phyloP scores from a whole-genome alignment of 2,329 filamentous ascomycete species.

The Hypoxylon sp. region DNA sequence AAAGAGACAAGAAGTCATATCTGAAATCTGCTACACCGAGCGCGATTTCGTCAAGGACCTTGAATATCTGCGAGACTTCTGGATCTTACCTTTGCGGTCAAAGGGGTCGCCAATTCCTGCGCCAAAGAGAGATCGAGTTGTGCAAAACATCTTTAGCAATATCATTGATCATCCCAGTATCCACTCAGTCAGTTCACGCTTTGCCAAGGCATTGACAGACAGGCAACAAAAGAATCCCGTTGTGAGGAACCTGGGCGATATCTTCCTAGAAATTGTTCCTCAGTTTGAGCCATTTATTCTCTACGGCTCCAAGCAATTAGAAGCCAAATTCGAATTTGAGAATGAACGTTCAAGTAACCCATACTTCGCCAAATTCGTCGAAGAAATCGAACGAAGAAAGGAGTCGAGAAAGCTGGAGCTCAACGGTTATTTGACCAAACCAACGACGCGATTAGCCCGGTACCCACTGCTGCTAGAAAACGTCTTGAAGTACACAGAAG shows the following conservation, averaged over 20 bases:
- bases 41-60: constrained; percentile 98
- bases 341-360: constrained; percentile 90
- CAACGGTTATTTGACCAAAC: constrained; percentile 97
- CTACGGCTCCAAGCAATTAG: constrained; percentile 94
- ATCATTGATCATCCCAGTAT: constrained; percentile 85
- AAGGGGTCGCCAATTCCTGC: constrained; percentile 88
- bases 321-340: constrained; percentile 98
- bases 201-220: constrained; percentile 87
- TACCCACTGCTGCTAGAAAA: constrained; percentile 93
- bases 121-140: constrained; percentile 86
- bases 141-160: constrained; percentile 94
- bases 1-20: constrained; percentile 98
- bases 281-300: constrained; percentile 95
- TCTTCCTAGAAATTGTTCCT: constrained; percentile 91
- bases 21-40: constrained; percentile 98
- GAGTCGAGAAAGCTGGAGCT: constrained; percentile 96
- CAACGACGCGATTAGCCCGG: constrained; percentile 91
- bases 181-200: constrained; percentile 86
- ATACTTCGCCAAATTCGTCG: constrained; percentile 88
- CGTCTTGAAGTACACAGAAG: constrained; percentile 89
- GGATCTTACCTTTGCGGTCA: constrained; percentile 90
- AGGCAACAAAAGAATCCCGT: constrained; percentile 91
- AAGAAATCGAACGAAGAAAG: constrained; percentile 94
- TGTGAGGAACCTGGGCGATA: constrained; percentile 88
- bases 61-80: constrained; percentile 97